Evolutionary conservation across 495 filamentous ascomycete species (phyloP), one percentile per base, ranked within the genome.

Genomic region (Xylona heveae): DNA sequence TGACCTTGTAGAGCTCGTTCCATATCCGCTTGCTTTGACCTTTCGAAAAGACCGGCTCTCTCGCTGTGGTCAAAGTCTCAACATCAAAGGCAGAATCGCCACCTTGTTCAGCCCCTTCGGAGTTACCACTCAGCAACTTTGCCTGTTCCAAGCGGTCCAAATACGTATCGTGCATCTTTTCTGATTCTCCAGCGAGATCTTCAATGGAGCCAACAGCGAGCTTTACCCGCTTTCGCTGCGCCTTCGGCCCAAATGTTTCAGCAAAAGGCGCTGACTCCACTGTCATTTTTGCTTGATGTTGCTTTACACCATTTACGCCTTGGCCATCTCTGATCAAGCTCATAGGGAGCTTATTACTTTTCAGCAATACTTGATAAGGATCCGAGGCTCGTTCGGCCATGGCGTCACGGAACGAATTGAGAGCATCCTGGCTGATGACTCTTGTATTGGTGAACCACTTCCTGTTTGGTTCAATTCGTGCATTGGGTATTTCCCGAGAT

Each of bases 1-100:
- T 82, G 45, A 93, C 81, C 55, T 97, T 92, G 58, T 85, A 93
- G n/a, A 97, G 52, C 44, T 97, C 88, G 51, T 94, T 94, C 83
- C 83, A 95, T 42, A 97, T 97, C 30, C 88, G 63, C 52, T 88
- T 90, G 40, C 71, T 78, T 49, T 91, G 80, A 10, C 88, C 88
- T 58, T 97, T 97, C 31, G 58, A 71, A 55, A 97, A 97, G 31
- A 97, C 77, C 16, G 82, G 66, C 43, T 97, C 88, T 37, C 75
- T 62, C 14, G 84, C 79, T 26, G 68, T 72, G 2, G 70, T 64
- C 10, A 78, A 52, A 20, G 52, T 54, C 21, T 61, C 61, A 18
- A 64, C 63, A 20, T 66, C 65, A 6, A 53, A 51, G 3, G 57
- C 54, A 17, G 55, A 52, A 36, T 58, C 58, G 8, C 43, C 31